phyloP scores from a whole-genome alignment of 306 rosid species.

The Trichosanthes truncata region DNA sequence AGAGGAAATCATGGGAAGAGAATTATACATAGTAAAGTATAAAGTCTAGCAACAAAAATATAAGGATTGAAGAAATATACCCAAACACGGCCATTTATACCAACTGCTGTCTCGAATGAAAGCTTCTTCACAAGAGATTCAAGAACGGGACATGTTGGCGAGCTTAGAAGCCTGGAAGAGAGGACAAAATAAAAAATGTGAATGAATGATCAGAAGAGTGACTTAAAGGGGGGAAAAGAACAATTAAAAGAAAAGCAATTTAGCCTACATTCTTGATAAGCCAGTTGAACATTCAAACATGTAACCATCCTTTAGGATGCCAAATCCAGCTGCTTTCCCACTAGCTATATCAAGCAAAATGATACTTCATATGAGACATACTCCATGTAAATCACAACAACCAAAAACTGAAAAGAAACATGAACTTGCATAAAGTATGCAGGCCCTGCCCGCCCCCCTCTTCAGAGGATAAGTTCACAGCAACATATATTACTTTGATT shows the following conservation, averaged over 20 bases:
- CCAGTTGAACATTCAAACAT: constrained; percentile 80
- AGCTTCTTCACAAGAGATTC: constrained; percentile 78
- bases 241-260: background rate
- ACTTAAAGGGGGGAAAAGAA: background rate
- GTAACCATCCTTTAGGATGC: constrained; percentile 73
- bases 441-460: background rate
- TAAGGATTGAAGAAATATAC: constrained; percentile 23
- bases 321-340: constrained; percentile 81
- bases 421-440: background rate
- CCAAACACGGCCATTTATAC: constrained; percentile 93
- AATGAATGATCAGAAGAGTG: background rate
- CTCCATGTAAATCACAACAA: background rate
- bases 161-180: constrained; percentile 52
- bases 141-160: constrained; percentile 74
- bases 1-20: background rate
- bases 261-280: constrained; percentile 65
- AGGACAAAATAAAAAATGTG: background rate
- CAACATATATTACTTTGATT: background rate
- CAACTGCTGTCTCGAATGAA: constrained; percentile 80
- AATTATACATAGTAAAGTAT: background rate
- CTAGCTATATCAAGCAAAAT: constrained; percentile 31
- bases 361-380: constrained; percentile 10
- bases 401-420: background rate
- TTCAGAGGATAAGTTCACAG: background rate
- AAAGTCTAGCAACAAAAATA: background rate